Evolutionary conservation across 176 grass and related monocot genomes (phyloP), one percentile per base, ranked within the genome.

Genomic region (Carex scoparia): DNA sequence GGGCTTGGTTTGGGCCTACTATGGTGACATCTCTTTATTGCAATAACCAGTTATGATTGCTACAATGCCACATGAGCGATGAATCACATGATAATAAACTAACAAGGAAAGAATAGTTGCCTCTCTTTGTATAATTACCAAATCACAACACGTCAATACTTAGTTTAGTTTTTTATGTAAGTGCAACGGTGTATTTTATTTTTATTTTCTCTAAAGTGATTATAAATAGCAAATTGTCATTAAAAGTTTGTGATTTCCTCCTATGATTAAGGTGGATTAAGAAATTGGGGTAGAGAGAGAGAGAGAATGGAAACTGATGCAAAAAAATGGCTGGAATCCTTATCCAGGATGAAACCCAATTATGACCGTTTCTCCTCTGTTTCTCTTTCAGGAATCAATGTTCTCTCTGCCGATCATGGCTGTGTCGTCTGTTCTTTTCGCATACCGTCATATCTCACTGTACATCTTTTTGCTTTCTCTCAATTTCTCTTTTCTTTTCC

Each of bases 301-400:
- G 35, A 33, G 9, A 56, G 23, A 68, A 56, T 83, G 58, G 81
- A 49, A 61, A 73, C 2, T 12, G 57, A 49, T 16, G 81, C 70
- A 72, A 57, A 80, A 40, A 27, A 19, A 84, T 88, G 86, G 86
- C 81, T 88, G 60, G 86, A 88, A 10, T 7, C 7, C 0, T 63
- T 84, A 49, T 44, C 51, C 8, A 57, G 7, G 15, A 79, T 31
- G 37, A 84, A 48, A 55, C 80, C 23, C 61, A 27, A 3, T 51
- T 18, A 61, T 40, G 81, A 60, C 30, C 40, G 48, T 48, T 88
- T 79, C 81, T 28, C 63, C 49, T 27, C 56, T 23, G 32, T 84
- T 27, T 84, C 81, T 56, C 49, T 84, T 80, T 84, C 86, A 10
- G 86, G 70, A 66, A 40, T 88, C 61, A 11, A 83, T 12, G 40